A percentile compares a stretch with the other conserved stretches of the same genome.
Evolutionary conservation across 768 basidiomycete genomes (phyloP).

Genomic region (Cantharellus anzutake): DNA sequence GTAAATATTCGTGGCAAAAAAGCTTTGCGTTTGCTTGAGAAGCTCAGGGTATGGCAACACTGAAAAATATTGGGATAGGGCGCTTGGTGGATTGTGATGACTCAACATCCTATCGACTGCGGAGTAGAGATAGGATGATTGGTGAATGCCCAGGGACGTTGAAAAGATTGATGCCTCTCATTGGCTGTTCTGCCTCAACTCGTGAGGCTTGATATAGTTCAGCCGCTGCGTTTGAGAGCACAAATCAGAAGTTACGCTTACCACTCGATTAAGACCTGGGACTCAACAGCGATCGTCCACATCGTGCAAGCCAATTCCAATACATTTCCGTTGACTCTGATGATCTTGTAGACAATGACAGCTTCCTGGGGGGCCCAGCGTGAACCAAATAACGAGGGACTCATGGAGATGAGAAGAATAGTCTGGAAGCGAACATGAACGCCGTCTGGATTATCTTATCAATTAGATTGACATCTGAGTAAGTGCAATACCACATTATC

Average conservation of each 20-base stretch:
- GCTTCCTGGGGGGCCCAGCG: conserved; percentile 69
- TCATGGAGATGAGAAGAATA: conserved; percentile 80
- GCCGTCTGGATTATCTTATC: conserved; percentile 38
- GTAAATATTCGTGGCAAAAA: conserved; percentile 22
- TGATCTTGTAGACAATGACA: conserved; percentile 69
- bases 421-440: conserved; percentile 70
- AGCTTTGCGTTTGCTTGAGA: background rate
- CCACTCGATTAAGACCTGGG: too few species aligned
- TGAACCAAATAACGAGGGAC: conserved; percentile 83
- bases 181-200: too few species aligned
- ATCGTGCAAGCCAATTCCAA: conserved; percentile 51
- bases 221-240: too few species aligned
- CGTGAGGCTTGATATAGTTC: too few species aligned
- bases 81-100: too few species aligned
- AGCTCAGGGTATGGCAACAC: background rate
- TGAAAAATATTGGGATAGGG: background rate
- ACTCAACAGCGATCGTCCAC: conserved; percentile 24
- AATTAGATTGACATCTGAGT: too few species aligned
- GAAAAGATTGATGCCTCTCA: too few species aligned
- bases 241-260: too few species aligned
- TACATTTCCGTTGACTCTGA: conserved; percentile 64
- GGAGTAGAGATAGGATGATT: too few species aligned
- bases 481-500: conserved; percentile 36
- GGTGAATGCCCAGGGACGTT: too few species aligned
- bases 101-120: too few species aligned